Conservation (phyloP, 805 yeast genomes). For the Wickerhamomyces alni region DNA sequence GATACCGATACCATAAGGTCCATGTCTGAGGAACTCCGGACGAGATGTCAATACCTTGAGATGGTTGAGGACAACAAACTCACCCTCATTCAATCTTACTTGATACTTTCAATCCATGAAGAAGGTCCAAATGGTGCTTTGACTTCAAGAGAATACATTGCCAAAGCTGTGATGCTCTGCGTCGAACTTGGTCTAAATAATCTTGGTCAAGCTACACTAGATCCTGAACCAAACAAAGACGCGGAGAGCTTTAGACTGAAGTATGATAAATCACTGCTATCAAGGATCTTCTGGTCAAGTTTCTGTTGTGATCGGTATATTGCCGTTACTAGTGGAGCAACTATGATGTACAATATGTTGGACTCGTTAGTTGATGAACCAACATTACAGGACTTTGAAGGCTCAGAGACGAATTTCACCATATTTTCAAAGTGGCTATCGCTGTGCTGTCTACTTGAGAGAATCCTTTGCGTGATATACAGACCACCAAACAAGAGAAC, state of each 20-base stretch:
- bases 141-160: constrained; percentile 3
- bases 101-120: constrained; percentile 1
- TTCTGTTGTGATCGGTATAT: constrained; percentile 8
- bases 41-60: constrained; percentile 2
- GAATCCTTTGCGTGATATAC: constrained; percentile 6
- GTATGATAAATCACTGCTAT: constrained; percentile 3
- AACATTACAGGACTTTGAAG: constrained; percentile 4
- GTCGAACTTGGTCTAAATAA: constrained; percentile 6
- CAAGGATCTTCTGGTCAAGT: constrained; percentile 7
- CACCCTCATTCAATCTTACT: constrained; percentile 5
- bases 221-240: constrained; percentile 2
- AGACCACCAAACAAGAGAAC: constrained; percentile 7
- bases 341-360: constrained; percentile 5
- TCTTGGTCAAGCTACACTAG: constrained; percentile 3
- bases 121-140: constrained; percentile 9
- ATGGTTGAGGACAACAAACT: constrained; percentile 8
- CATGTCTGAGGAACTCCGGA: constrained; percentile 1
- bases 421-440: constrained; percentile 5
- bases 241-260: constrained; percentile 2
- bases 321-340: constrained; percentile 6
- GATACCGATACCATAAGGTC: not conserved
- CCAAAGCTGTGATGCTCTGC: constrained; percentile 4
- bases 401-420: constrained; percentile 1
- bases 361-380: constrained; percentile 6
- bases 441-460: constrained; percentile 3